phyloP scores from a whole-genome alignment of 2,329 filamentous ascomycete genomes.

The Cordyceps cicadae region DNA sequence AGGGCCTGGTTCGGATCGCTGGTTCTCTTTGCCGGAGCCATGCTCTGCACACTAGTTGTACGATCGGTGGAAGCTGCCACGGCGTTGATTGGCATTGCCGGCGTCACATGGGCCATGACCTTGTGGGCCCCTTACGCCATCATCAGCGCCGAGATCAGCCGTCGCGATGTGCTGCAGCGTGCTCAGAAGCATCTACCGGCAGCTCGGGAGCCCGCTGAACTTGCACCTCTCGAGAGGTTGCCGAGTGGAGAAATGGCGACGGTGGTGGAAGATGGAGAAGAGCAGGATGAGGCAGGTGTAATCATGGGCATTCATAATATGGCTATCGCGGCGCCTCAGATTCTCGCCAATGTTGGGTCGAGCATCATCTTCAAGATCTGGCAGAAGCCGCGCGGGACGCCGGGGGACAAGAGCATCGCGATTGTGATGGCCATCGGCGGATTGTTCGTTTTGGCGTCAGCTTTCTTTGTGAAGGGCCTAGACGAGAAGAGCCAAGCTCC shows the following conservation, averaged over 20 bases:
- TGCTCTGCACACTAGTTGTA: constrained; percentile 77
- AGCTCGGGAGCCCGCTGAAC: background rate
- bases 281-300: constrained; percentile 73
- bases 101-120: constrained; percentile 86
- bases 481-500: constrained; percentile 46
- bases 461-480: constrained; percentile 61
- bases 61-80: constrained; percentile 63
- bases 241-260: background rate
- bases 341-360: constrained; percentile 77
- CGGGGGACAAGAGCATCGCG: constrained; percentile 78
- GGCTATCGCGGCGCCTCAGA: constrained; percentile 83
- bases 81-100: constrained; percentile 68
- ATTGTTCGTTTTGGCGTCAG: constrained; percentile 66
- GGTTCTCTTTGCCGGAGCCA: constrained; percentile 71
- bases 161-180: constrained; percentile 56
- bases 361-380: constrained; percentile 75
- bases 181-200: constrained; percentile 23
- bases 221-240: background rate
- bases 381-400: constrained; percentile 77
- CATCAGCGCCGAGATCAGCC: constrained; percentile 85
- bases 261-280: constrained; percentile 39
- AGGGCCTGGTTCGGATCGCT: constrained; percentile 81
- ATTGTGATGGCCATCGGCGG: constrained; percentile 83
- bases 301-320: constrained; percentile 95
- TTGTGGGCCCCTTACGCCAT: constrained; percentile 94